Evolutionary conservation across 257 asterid species (phyloP).

Genomic region (Solanum acaule): DNA sequence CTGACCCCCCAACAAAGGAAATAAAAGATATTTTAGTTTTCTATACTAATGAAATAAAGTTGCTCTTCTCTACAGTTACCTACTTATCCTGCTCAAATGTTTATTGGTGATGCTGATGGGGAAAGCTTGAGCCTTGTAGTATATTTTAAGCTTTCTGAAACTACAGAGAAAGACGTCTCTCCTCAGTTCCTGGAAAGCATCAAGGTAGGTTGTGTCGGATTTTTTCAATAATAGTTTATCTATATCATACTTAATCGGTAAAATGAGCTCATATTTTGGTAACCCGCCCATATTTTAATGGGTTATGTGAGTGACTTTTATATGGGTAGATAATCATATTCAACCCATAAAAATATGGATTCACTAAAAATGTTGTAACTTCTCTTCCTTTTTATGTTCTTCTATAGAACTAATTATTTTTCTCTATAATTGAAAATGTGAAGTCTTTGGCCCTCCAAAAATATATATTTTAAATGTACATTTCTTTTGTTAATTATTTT

Average conservation of each 20-base stretch:
- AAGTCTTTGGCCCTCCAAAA: no score
- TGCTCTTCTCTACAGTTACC: constrained; percentile 53
- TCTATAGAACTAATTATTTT: no score
- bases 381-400: no score
- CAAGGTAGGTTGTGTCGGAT: constrained; percentile 30
- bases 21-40: neutral
- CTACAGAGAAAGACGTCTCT: constrained; percentile 50
- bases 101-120: constrained; percentile 83
- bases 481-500: no score
- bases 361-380: no score
- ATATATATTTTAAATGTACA: no score
- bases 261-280: no score
- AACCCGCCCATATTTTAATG: no score
- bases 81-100: constrained; percentile 69
- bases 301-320: no score
- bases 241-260: neutral
- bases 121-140: constrained; percentile 86
- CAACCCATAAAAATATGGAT: no score
- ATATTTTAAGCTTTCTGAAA: constrained; percentile 77
- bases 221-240: neutral
- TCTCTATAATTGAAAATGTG: no score
- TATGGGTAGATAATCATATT: no score
- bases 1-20: neutral
- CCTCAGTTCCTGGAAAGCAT: constrained; percentile 68
- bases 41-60: neutral